Evolutionary conservation across 805 yeast genomes (phyloP), one percentile per base, ranked within the genome.

Genomic region (Yamadazyma paraphyllophila): DNA sequence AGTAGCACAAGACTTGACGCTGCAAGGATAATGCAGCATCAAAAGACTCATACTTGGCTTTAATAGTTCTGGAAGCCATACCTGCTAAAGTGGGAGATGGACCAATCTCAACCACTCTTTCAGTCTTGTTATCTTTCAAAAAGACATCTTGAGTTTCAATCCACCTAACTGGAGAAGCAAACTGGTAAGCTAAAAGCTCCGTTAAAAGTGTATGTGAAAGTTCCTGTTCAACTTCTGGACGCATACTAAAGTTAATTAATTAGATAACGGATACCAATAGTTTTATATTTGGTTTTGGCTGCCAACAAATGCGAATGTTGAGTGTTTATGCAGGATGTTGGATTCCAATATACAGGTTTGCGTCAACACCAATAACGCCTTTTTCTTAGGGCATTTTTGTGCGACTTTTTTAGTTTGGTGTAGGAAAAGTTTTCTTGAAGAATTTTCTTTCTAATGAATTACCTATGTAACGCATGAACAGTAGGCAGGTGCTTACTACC

Each of bases 91-190:
- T 94, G 50, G 99, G 98, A 40, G 98, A 90, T 50, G 99, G 99
- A 45, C 99, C 99, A 54, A 94, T 88, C 71, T 94, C 99, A 55
- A 94, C 97, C 51, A 94, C 92, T 63, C 99, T 82, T 74, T 95
- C 99, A 51, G 97, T 86, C 71, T 92, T 90, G 80, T 82, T 85
- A 59, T 90, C 94, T 67, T 88, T 87, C 66, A 94, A 80, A 65
- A 94, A 87, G 48, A 94, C 98, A 74, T 94, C 99, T 73, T 94
- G 99, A 51, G 99, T 94, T 68, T 95, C 99, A 67, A 95, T 94
- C 98, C 99, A 94, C 79, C 98, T 84, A 54, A 94, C 99, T 39
- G 99, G 99, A 51, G 97, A 91, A 41, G 99, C 99, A 63, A 94
- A 94, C 72, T 94, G 99, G 74, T 91, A 94, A 44, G 99, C 98